These are phyloP conservation scores for Salvia sclarea DNA, from an alignment of 305 asterid genomes.

Conservation along the genomic window DNA sequence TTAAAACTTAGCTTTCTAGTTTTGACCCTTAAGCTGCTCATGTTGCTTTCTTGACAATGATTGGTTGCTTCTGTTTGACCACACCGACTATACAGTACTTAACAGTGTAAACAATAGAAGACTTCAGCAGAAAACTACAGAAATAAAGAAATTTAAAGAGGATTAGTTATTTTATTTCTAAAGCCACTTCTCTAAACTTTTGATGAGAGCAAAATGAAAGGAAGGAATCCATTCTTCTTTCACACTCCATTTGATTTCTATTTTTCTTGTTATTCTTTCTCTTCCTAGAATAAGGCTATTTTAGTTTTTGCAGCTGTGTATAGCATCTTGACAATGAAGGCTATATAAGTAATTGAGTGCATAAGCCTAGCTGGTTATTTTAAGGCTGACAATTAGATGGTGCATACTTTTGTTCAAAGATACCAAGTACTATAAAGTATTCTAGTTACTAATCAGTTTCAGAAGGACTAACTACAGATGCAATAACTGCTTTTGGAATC, in stretches of 20 bases:
- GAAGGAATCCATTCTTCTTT: conserved; percentile 11
- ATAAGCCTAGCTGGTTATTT: conserved; percentile 15
- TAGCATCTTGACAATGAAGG: conserved; percentile 6
- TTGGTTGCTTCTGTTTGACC: conserved; percentile 13
- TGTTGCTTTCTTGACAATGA: conserved; percentile 7
- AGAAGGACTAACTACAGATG: neutral
- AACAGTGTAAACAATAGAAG: neutral
- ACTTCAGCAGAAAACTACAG: neutral
- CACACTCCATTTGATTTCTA: conserved; percentile 10
- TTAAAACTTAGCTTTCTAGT: conserved; percentile 12
- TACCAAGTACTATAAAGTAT: neutral
- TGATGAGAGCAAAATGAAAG: neutral
- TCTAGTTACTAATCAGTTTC: neutral
- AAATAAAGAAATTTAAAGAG: conserved; percentile 15
- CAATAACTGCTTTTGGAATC: conserved; percentile 21
- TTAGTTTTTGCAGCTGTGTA: conserved; percentile 1
- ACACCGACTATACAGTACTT: neutral
- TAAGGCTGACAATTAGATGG: conserved; percentile 18
- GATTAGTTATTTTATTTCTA: conserved; percentile 5
- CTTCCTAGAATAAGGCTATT: conserved; percentile 14
- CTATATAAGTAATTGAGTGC: conserved; percentile 10
- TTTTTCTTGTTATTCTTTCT: conserved; percentile 27
- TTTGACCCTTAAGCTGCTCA: neutral
- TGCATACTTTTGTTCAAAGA: neutral
- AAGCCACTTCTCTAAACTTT: conserved; percentile 15